Conservation (phyloP, 306 rosid species). For the Prosopis cineraria region DNA sequence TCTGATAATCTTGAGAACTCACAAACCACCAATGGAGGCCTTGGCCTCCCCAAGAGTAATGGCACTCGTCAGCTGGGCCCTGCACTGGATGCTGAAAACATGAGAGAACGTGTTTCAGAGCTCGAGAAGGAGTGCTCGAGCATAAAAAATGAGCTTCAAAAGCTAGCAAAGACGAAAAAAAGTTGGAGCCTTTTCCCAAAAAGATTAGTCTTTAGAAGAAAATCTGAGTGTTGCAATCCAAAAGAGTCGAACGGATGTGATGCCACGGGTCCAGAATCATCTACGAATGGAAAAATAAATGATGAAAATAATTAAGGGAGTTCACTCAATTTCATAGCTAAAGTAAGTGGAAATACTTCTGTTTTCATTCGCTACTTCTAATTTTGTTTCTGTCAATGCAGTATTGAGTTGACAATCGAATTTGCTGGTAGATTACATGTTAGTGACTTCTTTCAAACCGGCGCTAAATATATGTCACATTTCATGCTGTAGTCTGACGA, state of each 20-base stretch:
- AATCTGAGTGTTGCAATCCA: slow-evolving; percentile 46
- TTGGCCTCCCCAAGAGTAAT: slow-evolving; percentile 46
- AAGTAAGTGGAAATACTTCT: slow-evolving; percentile 21
- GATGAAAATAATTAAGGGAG: slow-evolving; percentile 40
- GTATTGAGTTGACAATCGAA: slow-evolving; percentile 33
- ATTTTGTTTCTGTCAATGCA: slow-evolving; percentile 15
- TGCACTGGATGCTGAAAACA: slow-evolving; percentile 46
- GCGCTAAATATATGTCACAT: neutral
- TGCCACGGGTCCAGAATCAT: slow-evolving; percentile 38
- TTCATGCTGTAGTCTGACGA: neutral
- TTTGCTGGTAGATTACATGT: neutral
- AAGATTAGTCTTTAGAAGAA: slow-evolving; percentile 61
- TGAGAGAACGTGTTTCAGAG: slow-evolving; percentile 70
- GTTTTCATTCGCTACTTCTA: slow-evolving; percentile 9
- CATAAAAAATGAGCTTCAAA: slow-evolving; percentile 68
- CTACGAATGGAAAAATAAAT: slow-evolving; percentile 45
- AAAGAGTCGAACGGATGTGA: slow-evolving; percentile 39
- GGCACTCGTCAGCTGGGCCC: slow-evolving; percentile 39
- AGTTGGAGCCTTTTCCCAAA: slow-evolving; percentile 74
- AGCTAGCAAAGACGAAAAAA: slow-evolving; percentile 62
- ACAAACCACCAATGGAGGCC: slow-evolving; percentile 48
- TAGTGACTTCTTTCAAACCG: neutral
- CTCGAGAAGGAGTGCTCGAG: slow-evolving; percentile 75
- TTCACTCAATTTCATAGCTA: slow-evolving; percentile 37
- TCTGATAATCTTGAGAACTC: slow-evolving; percentile 68